phyloP scores from a whole-genome alignment of 1,284 basidiomycete species.

The Heliocybe sulcata region DNA sequence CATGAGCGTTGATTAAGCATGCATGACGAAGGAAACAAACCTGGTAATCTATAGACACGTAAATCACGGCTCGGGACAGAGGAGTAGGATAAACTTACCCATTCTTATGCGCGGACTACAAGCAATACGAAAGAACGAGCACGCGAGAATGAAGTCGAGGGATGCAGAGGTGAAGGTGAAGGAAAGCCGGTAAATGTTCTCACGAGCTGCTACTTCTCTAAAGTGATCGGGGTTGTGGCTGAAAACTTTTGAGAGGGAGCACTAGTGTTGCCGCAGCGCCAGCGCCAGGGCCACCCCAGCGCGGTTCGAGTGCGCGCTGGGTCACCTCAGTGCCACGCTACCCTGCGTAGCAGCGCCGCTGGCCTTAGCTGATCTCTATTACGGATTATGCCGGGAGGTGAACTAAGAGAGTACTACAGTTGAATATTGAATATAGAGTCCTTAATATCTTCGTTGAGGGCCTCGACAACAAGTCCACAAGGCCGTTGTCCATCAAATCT shows the following conservation, averaged over 20 bases:
- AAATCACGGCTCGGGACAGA: neutral
- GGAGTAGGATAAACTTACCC: neutral
- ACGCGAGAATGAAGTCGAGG: too few relatives aligned
- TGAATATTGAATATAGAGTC: neutral
- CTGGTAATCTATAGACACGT: slow-evolving; percentile 1
- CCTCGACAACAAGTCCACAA: neutral
- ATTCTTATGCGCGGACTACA: neutral
- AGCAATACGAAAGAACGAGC: neutral
- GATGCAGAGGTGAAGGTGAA: too few relatives aligned
- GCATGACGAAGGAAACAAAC: neutral
- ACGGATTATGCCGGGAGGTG: neutral
- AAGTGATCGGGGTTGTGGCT: neutral
- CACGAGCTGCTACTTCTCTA: neutral
- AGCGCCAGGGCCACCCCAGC: neutral
- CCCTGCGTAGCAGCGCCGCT: too few relatives aligned
- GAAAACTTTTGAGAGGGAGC: neutral
- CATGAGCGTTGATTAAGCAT: neutral
- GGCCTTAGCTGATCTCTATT: too few relatives aligned
- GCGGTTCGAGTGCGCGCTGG: too few relatives aligned
- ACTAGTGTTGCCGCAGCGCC: neutral
- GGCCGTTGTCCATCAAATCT: neutral
- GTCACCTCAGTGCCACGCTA: too few relatives aligned
- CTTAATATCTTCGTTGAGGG: too few relatives aligned
- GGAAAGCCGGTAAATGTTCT: too few relatives aligned
- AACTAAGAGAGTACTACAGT: slow-evolving; percentile 12